These are phyloP conservation scores for Pythium oligandrum DNA, from an alignment of 352 stramenopile genomes.

Conservation along the genomic window DNA sequence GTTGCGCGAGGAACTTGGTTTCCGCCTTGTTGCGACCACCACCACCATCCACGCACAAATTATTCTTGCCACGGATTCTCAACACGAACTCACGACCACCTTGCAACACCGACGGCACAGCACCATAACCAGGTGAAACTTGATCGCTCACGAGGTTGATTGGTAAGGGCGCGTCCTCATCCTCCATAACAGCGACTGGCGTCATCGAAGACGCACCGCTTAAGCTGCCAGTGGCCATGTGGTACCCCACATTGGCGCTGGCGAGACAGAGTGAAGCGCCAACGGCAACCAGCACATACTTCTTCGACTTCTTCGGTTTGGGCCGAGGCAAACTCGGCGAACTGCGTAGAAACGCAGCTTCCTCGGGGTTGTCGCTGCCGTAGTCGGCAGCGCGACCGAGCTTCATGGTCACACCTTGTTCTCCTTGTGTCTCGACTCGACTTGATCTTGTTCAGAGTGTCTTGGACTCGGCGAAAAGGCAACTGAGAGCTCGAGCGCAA, in stretches of 20 bases:
- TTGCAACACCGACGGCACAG: too few relatives aligned
- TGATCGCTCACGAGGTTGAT: too few relatives aligned
- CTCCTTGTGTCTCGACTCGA: not conserved
- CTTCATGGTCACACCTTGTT: not conserved
- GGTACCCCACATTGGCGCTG: too few relatives aligned
- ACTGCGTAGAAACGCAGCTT: not conserved
- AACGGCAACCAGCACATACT: not conserved
- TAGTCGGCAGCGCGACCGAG: not conserved
- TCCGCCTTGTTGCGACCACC: conserved; percentile 2
- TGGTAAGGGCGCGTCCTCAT: too few relatives aligned
- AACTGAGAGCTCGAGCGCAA: not conserved
- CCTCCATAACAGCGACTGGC: too few relatives aligned
- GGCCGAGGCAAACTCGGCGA: not conserved
- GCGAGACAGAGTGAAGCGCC: too few relatives aligned
- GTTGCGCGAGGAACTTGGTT: not conserved
- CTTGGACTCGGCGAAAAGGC: not conserved
- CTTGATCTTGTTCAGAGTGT: not conserved
- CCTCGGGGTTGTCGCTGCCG: not conserved
- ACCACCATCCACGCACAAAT: conserved; percentile 30
- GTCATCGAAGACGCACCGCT: too few relatives aligned
- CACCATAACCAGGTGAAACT: too few relatives aligned
- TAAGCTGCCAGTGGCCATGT: too few relatives aligned
- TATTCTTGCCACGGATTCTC: conserved; percentile 11
- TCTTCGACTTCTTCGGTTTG: not conserved
- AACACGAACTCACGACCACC: too few relatives aligned